Evolutionary conservation across 2,329 filamentous ascomycete genomes (phyloP).

Genomic region (Trichoderma aggressivum): DNA sequence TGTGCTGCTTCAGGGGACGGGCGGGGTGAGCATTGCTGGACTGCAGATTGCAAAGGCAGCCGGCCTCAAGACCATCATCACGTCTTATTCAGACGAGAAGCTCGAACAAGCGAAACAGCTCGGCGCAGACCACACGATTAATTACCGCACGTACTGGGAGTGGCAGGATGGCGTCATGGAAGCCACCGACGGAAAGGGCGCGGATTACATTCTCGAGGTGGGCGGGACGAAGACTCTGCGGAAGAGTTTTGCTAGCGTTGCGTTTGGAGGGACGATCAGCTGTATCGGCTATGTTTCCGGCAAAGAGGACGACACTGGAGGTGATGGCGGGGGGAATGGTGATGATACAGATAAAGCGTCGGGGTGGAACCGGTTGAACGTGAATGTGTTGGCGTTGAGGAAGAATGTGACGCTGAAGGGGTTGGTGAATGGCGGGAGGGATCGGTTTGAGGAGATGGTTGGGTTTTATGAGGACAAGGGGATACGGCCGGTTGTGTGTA

Average conservation of each 20-base stretch:
- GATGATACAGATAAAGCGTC: conserved; percentile 10
- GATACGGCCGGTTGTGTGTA: conserved; percentile 48
- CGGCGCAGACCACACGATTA: conserved; percentile 51
- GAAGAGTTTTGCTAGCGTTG: conserved; percentile 51
- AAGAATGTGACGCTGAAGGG: conserved; percentile 49
- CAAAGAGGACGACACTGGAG: conserved; percentile 49
- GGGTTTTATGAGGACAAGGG: conserved; percentile 42
- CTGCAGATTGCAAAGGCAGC: conserved; percentile 53
- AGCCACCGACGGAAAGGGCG: conserved; percentile 44
- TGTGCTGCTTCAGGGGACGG: conserved; percentile 53
- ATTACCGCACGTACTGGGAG: conserved; percentile 50
- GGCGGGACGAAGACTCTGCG: conserved; percentile 50
- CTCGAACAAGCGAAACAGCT: conserved; percentile 45
- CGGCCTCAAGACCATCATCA: conserved; percentile 50
- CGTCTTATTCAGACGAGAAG: conserved; percentile 52
- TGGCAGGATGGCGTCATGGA: conserved; percentile 50
- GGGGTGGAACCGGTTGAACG: conserved; percentile 49
- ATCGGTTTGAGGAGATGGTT: conserved; percentile 53
- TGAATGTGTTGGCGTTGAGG: conserved; percentile 53
- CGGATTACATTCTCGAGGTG: conserved; percentile 54
- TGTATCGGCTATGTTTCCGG: conserved; percentile 50
- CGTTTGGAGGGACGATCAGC: conserved; percentile 53
- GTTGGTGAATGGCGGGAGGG: conserved; percentile 58
- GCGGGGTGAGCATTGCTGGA: conserved; percentile 50
- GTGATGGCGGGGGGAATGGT: conserved; percentile 10